These are phyloP conservation scores for Colletotrichum costaricense DNA, from an alignment of 2,329 filamentous ascomycete genomes.

Conservation along the genomic window DNA sequence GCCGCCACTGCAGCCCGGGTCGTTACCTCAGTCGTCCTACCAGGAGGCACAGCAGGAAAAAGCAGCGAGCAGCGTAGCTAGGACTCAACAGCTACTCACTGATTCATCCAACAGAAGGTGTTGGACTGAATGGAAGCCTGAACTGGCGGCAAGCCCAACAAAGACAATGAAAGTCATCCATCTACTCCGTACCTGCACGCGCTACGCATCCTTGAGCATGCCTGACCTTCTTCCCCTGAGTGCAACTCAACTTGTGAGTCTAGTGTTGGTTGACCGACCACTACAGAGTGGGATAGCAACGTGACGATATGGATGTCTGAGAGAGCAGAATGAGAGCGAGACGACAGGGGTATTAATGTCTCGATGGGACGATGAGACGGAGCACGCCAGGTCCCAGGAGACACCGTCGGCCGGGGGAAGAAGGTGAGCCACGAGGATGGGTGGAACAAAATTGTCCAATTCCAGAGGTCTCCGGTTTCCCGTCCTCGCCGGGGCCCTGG, in stretches of 20 bases:
- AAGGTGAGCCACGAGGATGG: conserved; percentile 26
- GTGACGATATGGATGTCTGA: conserved; percentile 8
- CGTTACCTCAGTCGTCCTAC: neutral
- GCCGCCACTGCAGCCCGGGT: conserved; percentile 4
- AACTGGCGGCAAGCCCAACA: conserved; percentile 17
- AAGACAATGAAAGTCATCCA: conserved; percentile 31
- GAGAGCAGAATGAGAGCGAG: neutral
- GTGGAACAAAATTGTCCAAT: conserved; percentile 33
- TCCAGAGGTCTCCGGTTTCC: conserved; percentile 24
- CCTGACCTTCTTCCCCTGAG: neutral
- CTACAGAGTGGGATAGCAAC: neutral
- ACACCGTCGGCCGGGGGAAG: conserved; percentile 30
- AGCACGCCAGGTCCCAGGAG: conserved; percentile 32
- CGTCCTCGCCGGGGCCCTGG: conserved; percentile 18
- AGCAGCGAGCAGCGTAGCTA: neutral
- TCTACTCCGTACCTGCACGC: neutral
- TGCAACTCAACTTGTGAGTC: neutral
- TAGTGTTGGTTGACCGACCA: neutral
- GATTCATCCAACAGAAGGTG: conserved; percentile 9
- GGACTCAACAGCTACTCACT: neutral
- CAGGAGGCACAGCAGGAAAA: neutral
- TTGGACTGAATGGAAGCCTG: conserved; percentile 3
- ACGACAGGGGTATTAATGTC: conserved; percentile 1
- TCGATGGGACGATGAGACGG: conserved; percentile 22
- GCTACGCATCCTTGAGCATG: conserved; percentile 14